Evolutionary conservation across 2,329 filamentous ascomycete species (phyloP).

Genomic region (Fusarium humuli): DNA sequence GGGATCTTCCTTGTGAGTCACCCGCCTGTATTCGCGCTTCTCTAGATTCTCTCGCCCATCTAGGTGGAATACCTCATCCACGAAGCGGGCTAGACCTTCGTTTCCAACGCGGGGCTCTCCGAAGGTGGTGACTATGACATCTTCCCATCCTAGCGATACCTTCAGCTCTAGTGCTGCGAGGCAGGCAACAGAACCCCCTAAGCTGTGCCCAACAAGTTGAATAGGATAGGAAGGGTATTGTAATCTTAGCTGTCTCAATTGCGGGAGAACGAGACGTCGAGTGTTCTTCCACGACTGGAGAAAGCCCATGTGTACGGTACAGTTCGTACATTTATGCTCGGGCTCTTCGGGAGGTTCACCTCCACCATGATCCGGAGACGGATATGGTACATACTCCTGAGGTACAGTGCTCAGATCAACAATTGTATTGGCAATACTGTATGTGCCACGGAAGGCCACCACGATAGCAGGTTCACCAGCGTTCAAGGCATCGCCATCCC

Average conservation of each 20-base stretch:
- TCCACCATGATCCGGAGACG: constrained; percentile 62
- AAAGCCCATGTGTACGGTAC: constrained; percentile 93
- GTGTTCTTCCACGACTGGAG: constrained; percentile 85
- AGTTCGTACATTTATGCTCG: constrained; percentile 78
- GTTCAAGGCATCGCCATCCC: constrained; percentile 18
- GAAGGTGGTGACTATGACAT: constrained; percentile 86
- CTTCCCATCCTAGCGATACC: constrained; percentile 76
- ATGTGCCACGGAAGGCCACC: constrained; percentile 92
- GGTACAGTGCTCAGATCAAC: constrained; percentile 89
- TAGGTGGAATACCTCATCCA: constrained; percentile 66
- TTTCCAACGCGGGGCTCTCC: constrained; percentile 83
- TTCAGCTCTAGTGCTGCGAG: constrained; percentile 86
- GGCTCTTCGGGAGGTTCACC: constrained; percentile 50
- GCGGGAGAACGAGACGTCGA: constrained; percentile 73
- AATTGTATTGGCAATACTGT: constrained; percentile 91
- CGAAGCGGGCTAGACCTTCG: constrained; percentile 63
- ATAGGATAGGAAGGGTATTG: constrained; percentile 78
- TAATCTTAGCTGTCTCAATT: constrained; percentile 68
- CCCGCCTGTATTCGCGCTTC: constrained; percentile 71
- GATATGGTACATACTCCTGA: constrained; percentile 91
- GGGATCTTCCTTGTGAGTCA: constrained; percentile 89
- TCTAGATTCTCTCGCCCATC: constrained; percentile 50
- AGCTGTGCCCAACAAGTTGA: constrained; percentile 87
- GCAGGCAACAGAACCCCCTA: constrained; percentile 91
- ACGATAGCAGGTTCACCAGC: constrained; percentile 67